These are phyloP conservation scores for Mortierella sp. DNA, from an alignment of 371 early-diverging fungal species.

Conservation along the genomic window DNA sequence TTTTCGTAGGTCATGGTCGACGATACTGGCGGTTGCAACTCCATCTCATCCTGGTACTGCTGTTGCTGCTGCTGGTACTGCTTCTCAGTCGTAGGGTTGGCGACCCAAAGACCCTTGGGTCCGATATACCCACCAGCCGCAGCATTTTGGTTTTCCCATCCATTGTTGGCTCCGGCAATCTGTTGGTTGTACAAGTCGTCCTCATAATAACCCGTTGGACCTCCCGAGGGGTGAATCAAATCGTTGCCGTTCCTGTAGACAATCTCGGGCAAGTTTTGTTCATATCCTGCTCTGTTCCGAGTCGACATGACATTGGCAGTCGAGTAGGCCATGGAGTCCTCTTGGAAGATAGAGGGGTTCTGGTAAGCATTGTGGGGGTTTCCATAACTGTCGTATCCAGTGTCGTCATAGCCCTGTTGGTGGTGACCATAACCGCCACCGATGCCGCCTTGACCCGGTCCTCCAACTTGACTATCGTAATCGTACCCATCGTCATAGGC, in stretches of 20 bases:
- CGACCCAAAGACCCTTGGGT: constrained; percentile 47
- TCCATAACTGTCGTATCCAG: constrained; percentile 49
- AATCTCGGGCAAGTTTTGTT: constrained; percentile 53
- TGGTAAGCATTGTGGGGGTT: constrained; percentile 32
- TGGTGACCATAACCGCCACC: not conserved
- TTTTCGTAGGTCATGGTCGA: constrained; percentile 33
- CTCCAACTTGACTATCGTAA: constrained; percentile 14
- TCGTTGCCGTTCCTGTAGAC: constrained; percentile 50
- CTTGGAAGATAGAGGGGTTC: constrained; percentile 59
- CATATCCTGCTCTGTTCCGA: constrained; percentile 35
- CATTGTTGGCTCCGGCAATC: constrained; percentile 28
- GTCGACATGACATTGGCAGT: constrained; percentile 9
- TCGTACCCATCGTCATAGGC: constrained; percentile 41
- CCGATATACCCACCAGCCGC: constrained; percentile 30
- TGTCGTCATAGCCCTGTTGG: constrained; percentile 22
- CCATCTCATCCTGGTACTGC: constrained; percentile 13
- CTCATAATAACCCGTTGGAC: constrained; percentile 37
- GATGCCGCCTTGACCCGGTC: constrained; percentile 2
- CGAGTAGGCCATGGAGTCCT: constrained; percentile 44
- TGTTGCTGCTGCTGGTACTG: constrained; percentile 25
- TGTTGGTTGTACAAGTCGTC: constrained; percentile 36
- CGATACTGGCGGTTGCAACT: constrained; percentile 10
- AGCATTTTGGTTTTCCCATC: not conserved
- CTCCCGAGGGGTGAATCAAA: constrained; percentile 32
- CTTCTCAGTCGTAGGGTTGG: constrained; percentile 33